A percentile compares a stretch with the other conserved stretches of the same genome.
These are phyloP conservation scores for Heliosperma pusillum DNA, from an alignment of 148 eudicot species.

Conservation along the genomic window DNA sequence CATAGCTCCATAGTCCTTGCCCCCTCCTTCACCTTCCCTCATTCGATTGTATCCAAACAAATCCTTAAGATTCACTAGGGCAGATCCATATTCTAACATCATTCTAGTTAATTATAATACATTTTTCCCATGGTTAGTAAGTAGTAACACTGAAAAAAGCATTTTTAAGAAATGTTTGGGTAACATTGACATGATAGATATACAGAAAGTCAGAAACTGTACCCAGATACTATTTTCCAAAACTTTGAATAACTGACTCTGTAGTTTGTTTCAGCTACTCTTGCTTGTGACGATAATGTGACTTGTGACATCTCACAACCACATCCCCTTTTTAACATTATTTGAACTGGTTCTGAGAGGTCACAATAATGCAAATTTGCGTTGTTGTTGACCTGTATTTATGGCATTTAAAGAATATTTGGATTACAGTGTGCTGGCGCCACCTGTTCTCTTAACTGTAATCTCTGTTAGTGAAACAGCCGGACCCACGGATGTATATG, in stretches of 20 bases:
- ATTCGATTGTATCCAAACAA: too few species aligned
- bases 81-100: neutral
- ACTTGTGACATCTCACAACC: too few species aligned
- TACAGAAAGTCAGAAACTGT: neutral
- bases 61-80: too few species aligned
- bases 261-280: too few species aligned
- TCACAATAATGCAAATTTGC: too few species aligned
- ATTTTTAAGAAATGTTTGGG: neutral
- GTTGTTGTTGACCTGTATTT: too few species aligned
- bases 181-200: neutral
- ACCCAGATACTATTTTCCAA: neutral
- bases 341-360: too few species aligned
- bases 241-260: neutral
- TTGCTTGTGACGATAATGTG: too few species aligned
- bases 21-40: too few species aligned
- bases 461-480: neutral
- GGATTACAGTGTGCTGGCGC: neutral
- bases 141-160: neutral
- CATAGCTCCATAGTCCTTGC: too few species aligned
- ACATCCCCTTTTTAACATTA: too few species aligned
- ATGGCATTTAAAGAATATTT: neutral
- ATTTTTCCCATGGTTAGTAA: neutral
- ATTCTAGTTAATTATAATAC: neutral
- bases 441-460: neutral
- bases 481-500: neutral